phyloP scores from a whole-genome alignment of 345 rosid genomes.

The Durio zibethinus region DNA sequence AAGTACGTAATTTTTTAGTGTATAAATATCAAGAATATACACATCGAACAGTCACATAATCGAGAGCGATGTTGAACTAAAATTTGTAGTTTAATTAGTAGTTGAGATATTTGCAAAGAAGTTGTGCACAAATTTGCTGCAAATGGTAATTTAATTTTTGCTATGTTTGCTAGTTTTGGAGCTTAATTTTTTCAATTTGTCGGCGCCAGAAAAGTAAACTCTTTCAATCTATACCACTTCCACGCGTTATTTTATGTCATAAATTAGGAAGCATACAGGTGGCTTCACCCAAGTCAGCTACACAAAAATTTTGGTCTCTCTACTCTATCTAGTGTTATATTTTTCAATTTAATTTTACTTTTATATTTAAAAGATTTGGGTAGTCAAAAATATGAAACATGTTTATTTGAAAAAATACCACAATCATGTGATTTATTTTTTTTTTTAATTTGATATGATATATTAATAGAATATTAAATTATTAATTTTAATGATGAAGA shows the following conservation, averaged over 20 bases:
- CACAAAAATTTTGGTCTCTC: not conserved
- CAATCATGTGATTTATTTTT: too few relatives aligned
- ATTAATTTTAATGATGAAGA: too few relatives aligned
- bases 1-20: not conserved
- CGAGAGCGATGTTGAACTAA: not conserved
- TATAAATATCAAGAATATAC: not conserved
- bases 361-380: not conserved
- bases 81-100: not conserved
- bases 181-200: slow-evolving; percentile 7
- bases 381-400: not conserved
- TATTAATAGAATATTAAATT: too few relatives aligned
- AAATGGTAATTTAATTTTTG: not conserved
- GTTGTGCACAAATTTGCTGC: slow-evolving; percentile 21
- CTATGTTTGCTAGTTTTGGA: too few relatives aligned
- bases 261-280: slow-evolving; percentile 10
- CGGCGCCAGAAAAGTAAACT: slow-evolving; percentile 33
- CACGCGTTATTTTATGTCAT: slow-evolving; percentile 7
- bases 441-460: too few relatives aligned
- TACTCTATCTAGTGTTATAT: too few relatives aligned
- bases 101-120: slow-evolving; percentile 2
- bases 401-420: too few relatives aligned
- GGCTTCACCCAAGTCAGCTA: not conserved
- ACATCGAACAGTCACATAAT: not conserved
- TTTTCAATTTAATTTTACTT: too few relatives aligned
- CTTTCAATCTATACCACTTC: not conserved